Percentiles rank a stretch among this genome's conserved stretches.
Conservation (phyloP, 371 early-diverging fungal genomes). For the Funneliformis caledonium region DNA sequence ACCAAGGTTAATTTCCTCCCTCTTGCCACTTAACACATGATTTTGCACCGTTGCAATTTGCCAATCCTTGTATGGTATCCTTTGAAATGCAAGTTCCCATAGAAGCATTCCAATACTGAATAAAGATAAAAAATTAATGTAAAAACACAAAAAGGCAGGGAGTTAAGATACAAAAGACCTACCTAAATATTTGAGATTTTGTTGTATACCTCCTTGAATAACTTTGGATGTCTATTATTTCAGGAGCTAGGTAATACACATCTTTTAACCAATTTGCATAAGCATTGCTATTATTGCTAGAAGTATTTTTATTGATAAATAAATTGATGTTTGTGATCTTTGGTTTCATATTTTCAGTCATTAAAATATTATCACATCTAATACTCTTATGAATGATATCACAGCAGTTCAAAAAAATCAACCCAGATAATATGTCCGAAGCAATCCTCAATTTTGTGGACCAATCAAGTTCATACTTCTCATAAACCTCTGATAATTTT, state of each 20-base stretch:
- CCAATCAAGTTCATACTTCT: slow-evolving; percentile 10
- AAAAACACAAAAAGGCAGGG: too few species aligned
- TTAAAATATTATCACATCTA: slow-evolving; percentile 1
- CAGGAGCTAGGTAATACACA: slow-evolving; percentile 11
- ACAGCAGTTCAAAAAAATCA: slow-evolving; percentile 30
- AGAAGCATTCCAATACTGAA: slow-evolving; percentile 28
- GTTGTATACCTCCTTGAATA: slow-evolving; percentile 5
- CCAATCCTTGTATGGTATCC: slow-evolving; percentile 13
- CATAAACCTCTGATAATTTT: slow-evolving; percentile 22
- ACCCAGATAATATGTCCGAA: slow-evolving; percentile 12
- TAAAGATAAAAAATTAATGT: too few species aligned
- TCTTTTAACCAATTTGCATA: neutral
- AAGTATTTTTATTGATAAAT: neutral
- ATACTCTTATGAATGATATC: neutral
- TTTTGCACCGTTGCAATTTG: slow-evolving; percentile 5
- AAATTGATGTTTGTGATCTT: neutral
- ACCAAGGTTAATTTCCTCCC: neutral
- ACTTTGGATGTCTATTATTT: neutral
- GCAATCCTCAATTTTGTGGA: slow-evolving; percentile 25
- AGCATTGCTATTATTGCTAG: neutral
- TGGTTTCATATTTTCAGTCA: neutral
- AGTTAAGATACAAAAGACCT: too few species aligned
- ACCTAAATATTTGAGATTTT: slow-evolving; percentile 27
- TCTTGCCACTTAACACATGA: neutral
- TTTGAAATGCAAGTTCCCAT: slow-evolving; percentile 19